A percentile compares a stretch with the other conserved stretches of the same genome.
phyloP scores from a whole-genome alignment of 192 early-diverging fungal genomes.

The Coemansia sp. region DNA sequence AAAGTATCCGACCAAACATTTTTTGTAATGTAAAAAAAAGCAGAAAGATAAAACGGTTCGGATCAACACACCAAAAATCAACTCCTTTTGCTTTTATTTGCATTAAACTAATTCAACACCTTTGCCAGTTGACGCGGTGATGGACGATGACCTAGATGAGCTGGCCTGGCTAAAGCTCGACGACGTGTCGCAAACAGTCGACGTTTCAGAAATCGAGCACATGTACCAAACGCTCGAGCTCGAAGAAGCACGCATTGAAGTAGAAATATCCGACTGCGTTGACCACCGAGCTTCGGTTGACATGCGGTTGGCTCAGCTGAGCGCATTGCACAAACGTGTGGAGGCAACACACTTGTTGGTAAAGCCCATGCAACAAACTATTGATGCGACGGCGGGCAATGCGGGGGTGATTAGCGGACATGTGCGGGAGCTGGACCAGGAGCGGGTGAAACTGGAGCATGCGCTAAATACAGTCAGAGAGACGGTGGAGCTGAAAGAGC shows the following conservation, averaged over 20 bases:
- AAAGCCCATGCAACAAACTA: conserved; percentile 28
- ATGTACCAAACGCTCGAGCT: conserved; percentile 42
- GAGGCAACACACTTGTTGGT: conserved; percentile 10
- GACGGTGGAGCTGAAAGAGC: conserved; percentile 56
- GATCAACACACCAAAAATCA: no score
- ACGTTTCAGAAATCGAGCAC: conserved; percentile 35
- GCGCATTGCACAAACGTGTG: conserved; percentile 9
- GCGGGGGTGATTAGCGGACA: conserved; percentile 83
- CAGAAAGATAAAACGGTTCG: no score
- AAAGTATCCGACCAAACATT: background rate
- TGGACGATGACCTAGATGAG: conserved; percentile 9
- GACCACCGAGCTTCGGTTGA: conserved; percentile 18
- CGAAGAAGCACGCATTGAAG: conserved; percentile 52
- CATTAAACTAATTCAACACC: no score
- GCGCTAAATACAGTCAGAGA: conserved; percentile 71
- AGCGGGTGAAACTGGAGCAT: conserved; percentile 71
- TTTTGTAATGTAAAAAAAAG: background rate
- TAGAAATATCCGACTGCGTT: conserved; percentile 37
- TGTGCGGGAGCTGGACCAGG: conserved; percentile 81
- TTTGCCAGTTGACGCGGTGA: no score
- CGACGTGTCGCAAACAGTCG: conserved; percentile 11
- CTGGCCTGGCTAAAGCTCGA: conserved; percentile 22
- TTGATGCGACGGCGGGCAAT: conserved; percentile 56
- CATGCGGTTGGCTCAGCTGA: conserved; percentile 18
- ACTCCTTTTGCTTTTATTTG: no score